These are phyloP conservation scores for Metschnikowia gruessii DNA, from an alignment of 805 yeast species.

Conservation along the genomic window DNA sequence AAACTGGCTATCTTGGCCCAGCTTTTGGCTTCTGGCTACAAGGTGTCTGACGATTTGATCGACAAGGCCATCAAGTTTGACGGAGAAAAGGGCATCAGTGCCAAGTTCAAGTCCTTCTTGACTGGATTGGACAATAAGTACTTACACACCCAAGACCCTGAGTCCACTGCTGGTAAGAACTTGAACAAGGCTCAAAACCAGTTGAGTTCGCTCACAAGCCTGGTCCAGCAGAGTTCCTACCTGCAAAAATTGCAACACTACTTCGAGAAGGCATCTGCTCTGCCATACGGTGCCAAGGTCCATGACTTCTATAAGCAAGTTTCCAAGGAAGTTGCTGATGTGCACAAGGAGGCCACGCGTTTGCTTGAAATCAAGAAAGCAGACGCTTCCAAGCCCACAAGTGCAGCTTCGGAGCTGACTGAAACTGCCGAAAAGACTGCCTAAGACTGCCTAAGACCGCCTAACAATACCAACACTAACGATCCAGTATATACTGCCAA, in stretches of 20 bases:
- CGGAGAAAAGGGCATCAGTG: constrained; percentile 57
- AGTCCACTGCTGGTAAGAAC: constrained; percentile 35
- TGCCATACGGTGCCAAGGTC: constrained; percentile 55
- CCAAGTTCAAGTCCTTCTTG: constrained; percentile 56
- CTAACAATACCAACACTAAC: too few relatives aligned
- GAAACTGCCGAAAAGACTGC: not conserved
- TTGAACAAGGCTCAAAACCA: constrained; percentile 27
- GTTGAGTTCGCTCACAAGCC: constrained; percentile 37
- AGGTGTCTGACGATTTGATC: constrained; percentile 57
- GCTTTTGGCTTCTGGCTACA: constrained; percentile 70
- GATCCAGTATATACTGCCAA: not conserved
- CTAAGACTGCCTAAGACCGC: too few relatives aligned
- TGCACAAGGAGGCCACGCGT: constrained; percentile 72
- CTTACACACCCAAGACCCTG: constrained; percentile 54
- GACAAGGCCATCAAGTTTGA: constrained; percentile 62
- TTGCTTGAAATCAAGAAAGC: constrained; percentile 58
- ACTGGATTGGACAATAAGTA: constrained; percentile 55
- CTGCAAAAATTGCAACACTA: constrained; percentile 40
- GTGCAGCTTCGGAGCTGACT: not conserved
- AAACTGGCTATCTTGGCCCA: constrained; percentile 74
- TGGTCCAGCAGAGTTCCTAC: constrained; percentile 32
- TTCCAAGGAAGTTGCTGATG: constrained; percentile 55
- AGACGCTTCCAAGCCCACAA: constrained; percentile 10
- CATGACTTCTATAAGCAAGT: constrained; percentile 58
- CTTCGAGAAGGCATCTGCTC: constrained; percentile 44